Evolutionary conservation across 345 rosid species (phyloP), one percentile per base, ranked within the genome.

Genomic region (Eucalyptus polyanthemos): DNA sequence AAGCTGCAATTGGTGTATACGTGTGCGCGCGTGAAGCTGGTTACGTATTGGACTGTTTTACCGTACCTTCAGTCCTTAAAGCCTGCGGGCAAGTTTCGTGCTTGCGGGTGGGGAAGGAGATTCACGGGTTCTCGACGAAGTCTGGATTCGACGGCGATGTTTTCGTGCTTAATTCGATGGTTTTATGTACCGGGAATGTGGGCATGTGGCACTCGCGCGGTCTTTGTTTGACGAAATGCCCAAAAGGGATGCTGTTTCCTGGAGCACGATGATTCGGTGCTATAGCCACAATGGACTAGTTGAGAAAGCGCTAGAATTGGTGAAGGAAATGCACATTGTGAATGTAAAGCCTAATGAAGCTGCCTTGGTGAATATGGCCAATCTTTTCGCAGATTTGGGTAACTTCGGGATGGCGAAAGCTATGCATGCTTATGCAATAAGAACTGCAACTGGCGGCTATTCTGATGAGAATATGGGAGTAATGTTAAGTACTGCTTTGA

Each of bases 261-360:
- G 95, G 96, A 94, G 93, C 89, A 91, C 93, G 24, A 92, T 94
- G 93, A 92, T 95, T 86, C 67, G 93, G 60, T 62, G 92, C 56
- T 92, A 91, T 86, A 37, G 87, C 80, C 91, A 88, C 24, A 88
- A 50, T 13, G 90, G 90, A 88, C 89, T 88, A 56, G 67, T 90
- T 25, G 83, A 54, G 83, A 91, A 93, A 83, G 94, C 92, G 34
- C 50, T 94, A 87, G 85, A 86, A 47, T 51, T 91, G 47, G 80
- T 93, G 54, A 90, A 90, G 87, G 91, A 91, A 40, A 92, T 94
- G 95, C 88, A 15, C 10, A 47, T 54, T 50, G 60, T 60, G 62
- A 72, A 87, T 85, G 87, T 92, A n/a, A 90, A 90, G 90, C 93
- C 92, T 44, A 90, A 85, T 88, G 96, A 91, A 88, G 91, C 80